Percentiles rank a stretch among this genome's conserved stretches.
These are phyloP conservation scores for Hordeum marinum DNA, from an alignment of 176 grass and related monocot genomes.

Conservation along the genomic window DNA sequence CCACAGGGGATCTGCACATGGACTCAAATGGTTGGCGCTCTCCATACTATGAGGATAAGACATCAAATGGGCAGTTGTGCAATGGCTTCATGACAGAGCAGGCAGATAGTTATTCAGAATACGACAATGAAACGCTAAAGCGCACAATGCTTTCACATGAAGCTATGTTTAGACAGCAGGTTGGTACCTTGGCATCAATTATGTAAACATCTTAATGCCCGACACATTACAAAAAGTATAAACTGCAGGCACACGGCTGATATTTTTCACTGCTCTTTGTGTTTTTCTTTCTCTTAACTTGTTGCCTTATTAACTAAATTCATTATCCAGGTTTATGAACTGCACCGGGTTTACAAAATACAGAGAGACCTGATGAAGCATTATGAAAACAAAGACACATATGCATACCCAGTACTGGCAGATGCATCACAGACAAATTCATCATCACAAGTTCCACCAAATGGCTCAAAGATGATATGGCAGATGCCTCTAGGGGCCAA, in stretches of 20 bases:
- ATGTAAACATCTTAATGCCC: neutral
- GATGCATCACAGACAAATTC: slow-evolving; percentile 64
- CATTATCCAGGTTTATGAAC: slow-evolving; percentile 79
- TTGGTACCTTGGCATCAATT: slow-evolving; percentile 23
- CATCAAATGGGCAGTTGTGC: slow-evolving; percentile 28
- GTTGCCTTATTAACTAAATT: neutral
- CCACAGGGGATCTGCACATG: slow-evolving; percentile 33
- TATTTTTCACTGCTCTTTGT: neutral
- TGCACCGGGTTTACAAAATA: slow-evolving; percentile 88
- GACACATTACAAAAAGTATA: neutral
- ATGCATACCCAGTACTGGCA: slow-evolving; percentile 17
- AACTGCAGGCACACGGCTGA: neutral
- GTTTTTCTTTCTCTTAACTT: slow-evolving; percentile 22
- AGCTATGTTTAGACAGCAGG: slow-evolving; percentile 82
- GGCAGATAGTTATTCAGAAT: slow-evolving; percentile 38
- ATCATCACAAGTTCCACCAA: slow-evolving; percentile 52
- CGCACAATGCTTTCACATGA: slow-evolving; percentile 88
- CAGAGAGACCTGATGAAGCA: slow-evolving; percentile 79
- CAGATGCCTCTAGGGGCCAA: no score
- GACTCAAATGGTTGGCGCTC: slow-evolving; percentile 34
- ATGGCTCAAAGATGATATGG: slow-evolving; percentile 27
- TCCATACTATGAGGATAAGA: slow-evolving; percentile 53
- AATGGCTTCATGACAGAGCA: slow-evolving; percentile 35
- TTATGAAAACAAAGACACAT: slow-evolving; percentile 39
- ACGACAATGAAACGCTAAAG: slow-evolving; percentile 77